Percentiles rank a stretch among this genome's conserved stretches.
Conservation (phyloP, 2,329 filamentous ascomycete genomes). For the Nakataea oryzae region DNA sequence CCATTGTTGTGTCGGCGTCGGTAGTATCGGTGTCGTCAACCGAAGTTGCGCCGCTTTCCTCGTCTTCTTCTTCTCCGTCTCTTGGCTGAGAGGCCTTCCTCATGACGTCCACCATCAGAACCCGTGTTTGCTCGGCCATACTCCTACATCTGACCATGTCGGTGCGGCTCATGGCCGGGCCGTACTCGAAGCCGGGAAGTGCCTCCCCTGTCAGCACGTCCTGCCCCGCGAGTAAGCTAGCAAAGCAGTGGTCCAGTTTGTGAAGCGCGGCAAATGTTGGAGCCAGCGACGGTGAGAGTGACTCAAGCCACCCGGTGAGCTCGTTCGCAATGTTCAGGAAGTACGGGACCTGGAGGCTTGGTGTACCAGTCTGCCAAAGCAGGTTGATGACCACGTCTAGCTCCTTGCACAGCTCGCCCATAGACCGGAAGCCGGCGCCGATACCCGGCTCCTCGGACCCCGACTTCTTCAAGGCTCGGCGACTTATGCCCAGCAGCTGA, state of each 20-base stretch:
- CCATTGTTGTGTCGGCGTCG: slow-evolving; percentile 19
- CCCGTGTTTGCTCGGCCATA: slow-evolving; percentile 65
- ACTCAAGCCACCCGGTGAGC: slow-evolving; percentile 59
- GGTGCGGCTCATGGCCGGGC: slow-evolving; percentile 54
- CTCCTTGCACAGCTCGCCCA: slow-evolving; percentile 63
- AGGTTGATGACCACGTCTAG: slow-evolving; percentile 67
- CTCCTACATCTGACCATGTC: slow-evolving; percentile 85
- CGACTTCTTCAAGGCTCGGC: slow-evolving; percentile 51
- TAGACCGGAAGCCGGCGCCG: slow-evolving; percentile 44
- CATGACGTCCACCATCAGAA: slow-evolving; percentile 60
- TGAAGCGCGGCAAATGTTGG: slow-evolving; percentile 59
- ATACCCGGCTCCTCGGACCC: slow-evolving; percentile 31
- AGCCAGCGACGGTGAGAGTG: slow-evolving; percentile 59
- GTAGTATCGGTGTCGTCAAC: slow-evolving; percentile 9
- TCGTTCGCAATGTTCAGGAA: slow-evolving; percentile 68
- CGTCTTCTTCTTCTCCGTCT: slow-evolving; percentile 30
- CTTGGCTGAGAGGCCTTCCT: slow-evolving; percentile 36
- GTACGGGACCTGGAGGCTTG: slow-evolving; percentile 72
- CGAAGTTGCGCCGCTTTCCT: slow-evolving; percentile 24
- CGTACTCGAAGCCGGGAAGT: slow-evolving; percentile 61
- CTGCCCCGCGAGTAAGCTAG: slow-evolving; percentile 58
- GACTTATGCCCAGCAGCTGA: slow-evolving; percentile 39
- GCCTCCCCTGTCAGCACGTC: slow-evolving; percentile 54
- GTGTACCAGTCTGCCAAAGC: slow-evolving; percentile 79
- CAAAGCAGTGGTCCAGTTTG: slow-evolving; percentile 78